Evolutionary conservation across 108 stramenopile species (phyloP).

Genomic region (Fragilariopsis cylindrus): DNA sequence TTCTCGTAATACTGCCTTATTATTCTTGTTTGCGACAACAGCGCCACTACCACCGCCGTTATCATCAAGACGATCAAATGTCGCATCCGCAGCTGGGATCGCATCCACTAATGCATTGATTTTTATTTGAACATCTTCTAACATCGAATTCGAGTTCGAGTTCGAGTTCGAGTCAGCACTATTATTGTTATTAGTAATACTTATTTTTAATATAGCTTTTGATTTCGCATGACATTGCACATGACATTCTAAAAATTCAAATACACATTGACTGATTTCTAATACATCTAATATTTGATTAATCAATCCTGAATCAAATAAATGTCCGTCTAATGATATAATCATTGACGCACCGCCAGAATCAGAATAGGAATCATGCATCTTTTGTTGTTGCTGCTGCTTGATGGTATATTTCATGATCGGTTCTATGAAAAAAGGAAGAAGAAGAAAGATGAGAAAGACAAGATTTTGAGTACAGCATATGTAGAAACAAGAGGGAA

Average conservation of each 20-base stretch:
- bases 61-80: conserved; percentile 44
- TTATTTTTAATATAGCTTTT: conserved; percentile 35
- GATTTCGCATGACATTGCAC: conserved; percentile 28
- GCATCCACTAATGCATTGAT: conserved; percentile 46
- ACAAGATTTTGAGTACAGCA: no score
- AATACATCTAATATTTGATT: conserved; percentile 80
- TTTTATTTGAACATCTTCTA: conserved; percentile 44
- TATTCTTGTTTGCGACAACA: conserved; percentile 4
- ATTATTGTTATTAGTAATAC: conserved; percentile 40
- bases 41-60: not conserved
- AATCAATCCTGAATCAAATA: conserved; percentile 87
- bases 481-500: no score
- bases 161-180: conserved; percentile 9
- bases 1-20: not conserved
- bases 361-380: no score
- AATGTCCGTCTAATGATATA: conserved; percentile 33
- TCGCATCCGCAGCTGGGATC: conserved; percentile 57
- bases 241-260: conserved; percentile 61
- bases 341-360: conserved; percentile 3
- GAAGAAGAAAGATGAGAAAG: no score
- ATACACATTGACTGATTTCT: conserved; percentile 58
- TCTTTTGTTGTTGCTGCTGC: not conserved
- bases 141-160: no score
- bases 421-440: not conserved
- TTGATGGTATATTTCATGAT: conserved; percentile 24